Evolutionary conservation across 345 rosid species (phyloP).

Genomic region (Salix dunnii): DNA sequence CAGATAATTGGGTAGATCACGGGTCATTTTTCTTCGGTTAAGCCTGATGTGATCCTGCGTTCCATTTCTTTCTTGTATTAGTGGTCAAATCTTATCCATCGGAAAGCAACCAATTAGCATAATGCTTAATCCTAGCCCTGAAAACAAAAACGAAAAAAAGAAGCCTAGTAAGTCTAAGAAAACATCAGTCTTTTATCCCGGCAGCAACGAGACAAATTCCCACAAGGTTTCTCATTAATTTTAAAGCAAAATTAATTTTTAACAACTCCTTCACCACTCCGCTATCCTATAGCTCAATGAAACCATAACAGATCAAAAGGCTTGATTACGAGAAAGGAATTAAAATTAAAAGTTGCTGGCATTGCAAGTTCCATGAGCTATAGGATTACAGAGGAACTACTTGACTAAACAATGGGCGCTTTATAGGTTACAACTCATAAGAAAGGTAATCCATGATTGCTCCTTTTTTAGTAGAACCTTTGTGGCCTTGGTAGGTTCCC

Average conservation of each 20-base stretch:
- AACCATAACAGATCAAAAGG: not conserved
- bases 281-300: not conserved
- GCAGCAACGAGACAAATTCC: not conserved
- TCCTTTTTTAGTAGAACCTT: not conserved
- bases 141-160: not conserved
- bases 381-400: not conserved
- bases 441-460: not conserved
- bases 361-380: not conserved
- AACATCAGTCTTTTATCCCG: not conserved
- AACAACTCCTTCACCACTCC: not conserved
- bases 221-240: not conserved
- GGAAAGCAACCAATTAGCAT: not conserved
- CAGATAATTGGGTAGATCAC: not conserved
- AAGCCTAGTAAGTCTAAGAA: not conserved
- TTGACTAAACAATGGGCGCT: not conserved
- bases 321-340: not conserved
- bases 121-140: not conserved
- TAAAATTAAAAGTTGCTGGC: not conserved
- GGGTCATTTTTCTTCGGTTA: not conserved
- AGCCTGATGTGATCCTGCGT: not conserved
- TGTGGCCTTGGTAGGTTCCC: not conserved
- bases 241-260: not conserved
- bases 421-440: not conserved
- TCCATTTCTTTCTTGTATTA: not conserved
- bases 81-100: not conserved